These are phyloP conservation scores for Senecio squalidus DNA, from an alignment of 140 eudicot genomes.

Conservation along the genomic window DNA sequence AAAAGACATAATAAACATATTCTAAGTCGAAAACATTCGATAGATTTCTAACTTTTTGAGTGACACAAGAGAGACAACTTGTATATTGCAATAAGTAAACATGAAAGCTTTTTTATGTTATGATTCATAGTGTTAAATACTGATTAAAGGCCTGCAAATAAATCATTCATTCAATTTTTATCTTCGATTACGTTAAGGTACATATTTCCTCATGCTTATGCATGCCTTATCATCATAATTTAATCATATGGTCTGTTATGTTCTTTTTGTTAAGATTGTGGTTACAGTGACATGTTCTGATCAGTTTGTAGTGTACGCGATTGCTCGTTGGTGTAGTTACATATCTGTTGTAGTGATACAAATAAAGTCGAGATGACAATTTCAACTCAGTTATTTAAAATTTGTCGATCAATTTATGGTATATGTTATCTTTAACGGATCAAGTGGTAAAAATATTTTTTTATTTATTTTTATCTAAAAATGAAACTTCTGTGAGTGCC, in stretches of 20 bases:
- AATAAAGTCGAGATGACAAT: no score
- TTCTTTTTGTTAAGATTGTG: no score
- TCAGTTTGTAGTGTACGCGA: no score
- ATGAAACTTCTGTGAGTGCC: no score
- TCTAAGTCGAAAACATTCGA: not conserved
- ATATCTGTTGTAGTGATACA: no score
- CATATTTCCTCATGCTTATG: slow-evolving; percentile 24
- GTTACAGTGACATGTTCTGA: no score
- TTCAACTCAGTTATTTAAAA: no score
- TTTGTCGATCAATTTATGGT: no score
- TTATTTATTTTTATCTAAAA: no score
- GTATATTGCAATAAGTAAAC: slow-evolving; percentile 5
- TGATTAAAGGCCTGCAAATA: slow-evolving; percentile 19
- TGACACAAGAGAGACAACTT: slow-evolving; percentile 12
- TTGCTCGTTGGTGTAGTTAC: no score
- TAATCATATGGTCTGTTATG: not conserved
- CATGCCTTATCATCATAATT: not conserved
- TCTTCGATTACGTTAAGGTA: slow-evolving; percentile 21
- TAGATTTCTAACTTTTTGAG: slow-evolving; percentile 20
- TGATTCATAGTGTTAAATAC: slow-evolving; percentile 2
- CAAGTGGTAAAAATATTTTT: no score
- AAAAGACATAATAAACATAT: not conserved
- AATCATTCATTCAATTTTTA: not conserved
- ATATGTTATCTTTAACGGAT: no score
- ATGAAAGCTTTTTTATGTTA: slow-evolving; percentile 4